Percentiles rank a stretch among this genome's conserved stretches.
Evolutionary conservation across 306 rosid species (phyloP).

Genomic region (Vigna reflexopilosa): DNA sequence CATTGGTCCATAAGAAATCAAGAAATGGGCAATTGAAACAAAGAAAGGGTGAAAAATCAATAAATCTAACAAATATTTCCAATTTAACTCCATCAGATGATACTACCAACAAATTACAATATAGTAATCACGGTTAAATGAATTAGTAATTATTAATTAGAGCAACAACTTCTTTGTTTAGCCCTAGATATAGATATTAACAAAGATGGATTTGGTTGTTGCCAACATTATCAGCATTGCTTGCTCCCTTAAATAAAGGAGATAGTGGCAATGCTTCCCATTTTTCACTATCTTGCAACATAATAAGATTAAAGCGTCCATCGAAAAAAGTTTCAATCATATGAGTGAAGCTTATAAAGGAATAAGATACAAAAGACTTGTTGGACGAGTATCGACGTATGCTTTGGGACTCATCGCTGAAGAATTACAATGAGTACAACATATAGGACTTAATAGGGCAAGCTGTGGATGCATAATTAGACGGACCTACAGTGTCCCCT

Average conservation of each 20-base stretch:
- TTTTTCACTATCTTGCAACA: conserved; percentile 62
- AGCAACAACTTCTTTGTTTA: background rate
- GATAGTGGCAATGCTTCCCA: conserved; percentile 82
- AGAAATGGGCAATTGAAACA: conserved; percentile 30
- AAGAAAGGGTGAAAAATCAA: conserved; percentile 17
- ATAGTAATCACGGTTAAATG: background rate
- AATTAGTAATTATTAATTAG: background rate
- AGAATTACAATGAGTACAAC: too few relatives aligned
- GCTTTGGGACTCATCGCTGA: too few relatives aligned
- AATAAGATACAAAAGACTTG: too few relatives aligned
- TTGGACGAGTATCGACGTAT: too few relatives aligned
- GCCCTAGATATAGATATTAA: conserved; percentile 9
- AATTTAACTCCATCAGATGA: background rate
- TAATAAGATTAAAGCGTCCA: too few relatives aligned
- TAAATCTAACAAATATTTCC: background rate
- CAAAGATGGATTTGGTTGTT: conserved; percentile 62
- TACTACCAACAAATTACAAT: conserved; percentile 3
- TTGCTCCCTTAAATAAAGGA: conserved; percentile 56
- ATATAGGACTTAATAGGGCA: too few relatives aligned
- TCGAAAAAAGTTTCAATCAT: too few relatives aligned
- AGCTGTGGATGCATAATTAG: too few relatives aligned
- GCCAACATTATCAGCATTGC: conserved; percentile 50
- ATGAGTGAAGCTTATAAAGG: too few relatives aligned
- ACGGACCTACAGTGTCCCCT: too few relatives aligned
- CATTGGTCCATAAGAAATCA: conserved; percentile 34